A percentile compares a stretch with the other conserved stretches of the same genome.
These are phyloP conservation scores for Phyllosticta paracitricarpa DNA, from an alignment of 2,329 filamentous ascomycete genomes.

Conservation along the genomic window DNA sequence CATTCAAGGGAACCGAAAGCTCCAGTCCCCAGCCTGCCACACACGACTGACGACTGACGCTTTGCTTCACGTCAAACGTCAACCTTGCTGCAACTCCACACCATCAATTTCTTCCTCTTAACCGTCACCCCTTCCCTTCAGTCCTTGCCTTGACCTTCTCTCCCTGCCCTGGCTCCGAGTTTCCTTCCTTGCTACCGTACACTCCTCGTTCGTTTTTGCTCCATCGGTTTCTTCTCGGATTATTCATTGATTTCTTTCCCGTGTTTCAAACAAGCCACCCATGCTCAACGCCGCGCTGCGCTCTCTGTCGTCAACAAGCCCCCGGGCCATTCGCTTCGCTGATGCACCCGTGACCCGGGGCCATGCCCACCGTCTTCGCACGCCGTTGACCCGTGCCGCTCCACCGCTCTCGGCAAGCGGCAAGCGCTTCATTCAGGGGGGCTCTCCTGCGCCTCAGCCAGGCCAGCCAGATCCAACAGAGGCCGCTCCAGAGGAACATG, in stretches of 20 bases:
- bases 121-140: not conserved
- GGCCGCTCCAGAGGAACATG: not conserved
- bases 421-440: conserved; percentile 4
- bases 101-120: not conserved
- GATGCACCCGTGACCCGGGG: not conserved
- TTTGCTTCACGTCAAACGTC: not conserved
- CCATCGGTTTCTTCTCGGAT: conserved; percentile 10
- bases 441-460: conserved; percentile 9
- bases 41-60: not conserved
- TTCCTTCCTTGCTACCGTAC: conserved; percentile 11
- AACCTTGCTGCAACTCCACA: not conserved
- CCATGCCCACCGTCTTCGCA: not conserved
- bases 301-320: not conserved
- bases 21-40: conserved; percentile 3
- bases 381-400: not conserved
- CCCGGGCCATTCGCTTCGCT: not conserved
- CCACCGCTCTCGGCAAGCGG: not conserved
- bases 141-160: conserved; percentile 2
- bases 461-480: conserved; percentile 9
- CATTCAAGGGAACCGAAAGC: conserved; percentile 4
- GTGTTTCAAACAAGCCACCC: not conserved
- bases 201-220: conserved; percentile 10
- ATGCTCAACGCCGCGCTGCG: not conserved
- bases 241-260: not conserved
- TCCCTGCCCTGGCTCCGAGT: conserved; percentile 12